Percentiles rank a stretch among this genome's conserved stretches.
Evolutionary conservation across 2,329 filamentous ascomycete genomes (phyloP).

Genomic region (Penicillium capsulatum): DNA sequence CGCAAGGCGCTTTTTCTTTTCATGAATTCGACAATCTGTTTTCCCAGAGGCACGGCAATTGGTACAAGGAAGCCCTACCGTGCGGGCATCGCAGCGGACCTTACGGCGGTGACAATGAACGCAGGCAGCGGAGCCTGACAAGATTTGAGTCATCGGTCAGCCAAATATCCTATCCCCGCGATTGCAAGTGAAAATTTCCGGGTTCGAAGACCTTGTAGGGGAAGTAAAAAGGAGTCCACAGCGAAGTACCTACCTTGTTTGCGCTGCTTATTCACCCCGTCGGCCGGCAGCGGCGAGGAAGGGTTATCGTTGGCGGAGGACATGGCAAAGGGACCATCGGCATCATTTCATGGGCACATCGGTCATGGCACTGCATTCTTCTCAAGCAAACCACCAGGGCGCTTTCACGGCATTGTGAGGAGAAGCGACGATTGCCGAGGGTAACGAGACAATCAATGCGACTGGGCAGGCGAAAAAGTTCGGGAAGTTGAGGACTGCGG

Average conservation of each 20-base stretch:
- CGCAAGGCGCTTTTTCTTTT: constrained; percentile 49
- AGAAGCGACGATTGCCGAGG: constrained; percentile 16
- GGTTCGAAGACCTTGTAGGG: too few species aligned
- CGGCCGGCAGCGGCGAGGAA: constrained; percentile 28
- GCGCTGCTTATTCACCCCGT: constrained; percentile 37
- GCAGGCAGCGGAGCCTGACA: constrained; percentile 44
- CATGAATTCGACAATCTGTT: constrained; percentile 46
- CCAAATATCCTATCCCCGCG: not conserved
- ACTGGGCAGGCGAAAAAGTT: constrained; percentile 21
- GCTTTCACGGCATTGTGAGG: constrained; percentile 20
- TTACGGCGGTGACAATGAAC: constrained; percentile 50
- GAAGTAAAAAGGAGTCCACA: constrained; percentile 1
- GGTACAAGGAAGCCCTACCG: constrained; percentile 47
- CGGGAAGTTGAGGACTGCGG: constrained; percentile 24
- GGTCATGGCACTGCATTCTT: constrained; percentile 24
- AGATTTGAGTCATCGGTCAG: constrained; percentile 16
- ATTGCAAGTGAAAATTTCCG: too few species aligned
- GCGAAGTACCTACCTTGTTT: constrained; percentile 33
- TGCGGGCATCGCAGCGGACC: constrained; percentile 49
- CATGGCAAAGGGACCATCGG: constrained; percentile 32
- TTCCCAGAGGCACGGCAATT: constrained; percentile 46
- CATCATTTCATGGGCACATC: constrained; percentile 23
- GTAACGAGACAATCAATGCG: constrained; percentile 14
- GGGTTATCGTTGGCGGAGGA: constrained; percentile 35
- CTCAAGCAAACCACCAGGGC: constrained; percentile 3